A percentile compares a stretch with the other conserved stretches of the same genome.
These are phyloP conservation scores for Globisporangium mamillatum DNA, from an alignment of 352 stramenopile species.

Conservation along the genomic window DNA sequence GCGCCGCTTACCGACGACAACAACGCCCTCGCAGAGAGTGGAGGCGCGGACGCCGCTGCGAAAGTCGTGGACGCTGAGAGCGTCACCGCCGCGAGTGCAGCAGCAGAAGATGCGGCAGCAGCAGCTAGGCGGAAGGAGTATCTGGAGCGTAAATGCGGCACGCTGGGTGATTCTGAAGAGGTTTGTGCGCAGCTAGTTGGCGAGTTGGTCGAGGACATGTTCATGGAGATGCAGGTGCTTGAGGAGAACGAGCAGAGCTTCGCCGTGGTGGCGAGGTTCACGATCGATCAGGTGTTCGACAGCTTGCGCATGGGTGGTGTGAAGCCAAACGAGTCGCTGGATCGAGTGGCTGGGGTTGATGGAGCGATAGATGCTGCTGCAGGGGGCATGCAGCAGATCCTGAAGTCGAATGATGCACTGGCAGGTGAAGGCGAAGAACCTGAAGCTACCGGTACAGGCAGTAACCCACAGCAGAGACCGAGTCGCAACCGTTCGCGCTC, in stretches of 20 bases:
- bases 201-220: conserved; percentile 41
- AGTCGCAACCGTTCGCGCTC: conserved; percentile 8
- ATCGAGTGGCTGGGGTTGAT: conserved; percentile 12
- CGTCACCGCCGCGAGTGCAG: background rate
- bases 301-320: conserved; percentile 22
- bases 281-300: conserved; percentile 27
- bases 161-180: conserved; percentile 37
- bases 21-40: background rate
- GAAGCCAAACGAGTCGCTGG: conserved; percentile 22
- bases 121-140: background rate
- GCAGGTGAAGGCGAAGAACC: conserved; percentile 10
- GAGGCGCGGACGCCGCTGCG: background rate
- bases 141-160: conserved; percentile 12
- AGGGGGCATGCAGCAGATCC: conserved; percentile 14
- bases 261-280: conserved; percentile 15
- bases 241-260: conserved; percentile 32
- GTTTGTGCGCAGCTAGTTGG: conserved; percentile 27
- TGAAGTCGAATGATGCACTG: conserved; percentile 8
- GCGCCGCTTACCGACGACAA: background rate
- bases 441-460: background rate
- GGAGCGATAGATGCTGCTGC: background rate
- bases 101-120: conserved; percentile 1
- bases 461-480: background rate
- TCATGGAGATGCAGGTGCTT: conserved; percentile 41
- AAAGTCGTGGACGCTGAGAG: background rate